Conservation (phyloP, 208 protist genomes). For the Acanthamoeba rhysodes region DNA sequence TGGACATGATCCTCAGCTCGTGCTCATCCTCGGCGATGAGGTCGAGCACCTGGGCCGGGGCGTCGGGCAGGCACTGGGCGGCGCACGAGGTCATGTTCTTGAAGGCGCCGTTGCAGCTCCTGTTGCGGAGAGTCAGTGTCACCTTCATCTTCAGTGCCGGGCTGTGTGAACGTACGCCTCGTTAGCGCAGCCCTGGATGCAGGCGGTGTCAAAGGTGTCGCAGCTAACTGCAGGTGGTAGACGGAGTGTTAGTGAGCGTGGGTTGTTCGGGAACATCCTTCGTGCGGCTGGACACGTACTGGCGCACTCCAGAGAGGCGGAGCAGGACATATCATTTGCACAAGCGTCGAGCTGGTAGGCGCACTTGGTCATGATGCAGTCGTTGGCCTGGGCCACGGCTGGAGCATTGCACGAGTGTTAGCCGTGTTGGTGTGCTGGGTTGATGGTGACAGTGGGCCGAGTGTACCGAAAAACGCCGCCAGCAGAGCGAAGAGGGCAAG, state of each 20-base stretch:
- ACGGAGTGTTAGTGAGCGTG: no score
- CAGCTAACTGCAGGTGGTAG: background rate
- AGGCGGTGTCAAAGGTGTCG: background rate
- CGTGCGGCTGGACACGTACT: background rate
- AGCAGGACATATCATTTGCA: background rate
- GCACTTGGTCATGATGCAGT: background rate
- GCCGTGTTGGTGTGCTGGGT: background rate
- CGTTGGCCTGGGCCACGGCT: background rate
- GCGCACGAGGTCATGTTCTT: conserved; percentile 7
- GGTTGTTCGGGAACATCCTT: no score
- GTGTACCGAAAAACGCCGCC: background rate
- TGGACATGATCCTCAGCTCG: background rate
- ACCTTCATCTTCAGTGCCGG: no score
- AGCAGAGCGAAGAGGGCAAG: background rate
- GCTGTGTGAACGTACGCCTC: background rate
- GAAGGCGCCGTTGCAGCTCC: background rate
- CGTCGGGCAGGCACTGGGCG: background rate
- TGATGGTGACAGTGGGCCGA: no score
- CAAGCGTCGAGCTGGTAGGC: background rate
- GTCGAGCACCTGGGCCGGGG: background rate
- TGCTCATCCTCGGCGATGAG: background rate
- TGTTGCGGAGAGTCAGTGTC: background rate
- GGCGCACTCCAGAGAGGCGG: background rate
- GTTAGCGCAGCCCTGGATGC: background rate
- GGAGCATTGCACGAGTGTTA: background rate